These are phyloP conservation scores for Geotrichum klebahnii DNA, from an alignment of 1,139 yeast species.

Conservation along the genomic window DNA sequence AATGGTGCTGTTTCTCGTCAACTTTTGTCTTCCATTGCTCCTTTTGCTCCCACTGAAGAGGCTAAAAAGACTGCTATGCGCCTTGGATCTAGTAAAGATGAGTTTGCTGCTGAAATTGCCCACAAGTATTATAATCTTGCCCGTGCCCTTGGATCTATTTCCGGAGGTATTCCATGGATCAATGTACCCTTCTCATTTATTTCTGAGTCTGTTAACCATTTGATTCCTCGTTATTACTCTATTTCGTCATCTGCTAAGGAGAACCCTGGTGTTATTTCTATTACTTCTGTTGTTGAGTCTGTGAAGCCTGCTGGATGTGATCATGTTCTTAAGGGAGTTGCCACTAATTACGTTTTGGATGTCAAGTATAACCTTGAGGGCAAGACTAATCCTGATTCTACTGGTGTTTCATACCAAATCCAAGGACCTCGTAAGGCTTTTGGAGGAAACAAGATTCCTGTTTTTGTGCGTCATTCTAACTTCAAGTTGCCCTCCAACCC, in stretches of 20 bases:
- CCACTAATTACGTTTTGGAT: conserved; percentile 80
- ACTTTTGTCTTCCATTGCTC: conserved; percentile 67
- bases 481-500: conserved; percentile 92
- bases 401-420: conserved; percentile 59
- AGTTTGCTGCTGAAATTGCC: conserved; percentile 63
- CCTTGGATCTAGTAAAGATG: conserved; percentile 64
- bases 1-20: conserved; percentile 94
- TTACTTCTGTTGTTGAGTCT: conserved; percentile 91
- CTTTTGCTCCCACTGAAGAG: conserved; percentile 71
- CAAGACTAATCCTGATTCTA: conserved; percentile 35
- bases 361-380: conserved; percentile 63
- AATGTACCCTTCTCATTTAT: conserved; percentile 79
- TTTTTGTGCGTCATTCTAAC: conserved; percentile 90
- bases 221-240: conserved; percentile 94
- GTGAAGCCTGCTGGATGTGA: conserved; percentile 44
- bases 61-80: conserved; percentile 51
- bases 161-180: conserved; percentile 63
- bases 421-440: conserved; percentile 63
- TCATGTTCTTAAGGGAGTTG: conserved; percentile 71
- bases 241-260: conserved; percentile 84
- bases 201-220: conserved; percentile 71
- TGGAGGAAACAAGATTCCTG: conserved; percentile 61
- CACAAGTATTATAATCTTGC: conserved; percentile 64
- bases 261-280: conserved; percentile 62
- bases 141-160: conserved; percentile 62